These are phyloP conservation scores for Aristolochia californica DNA, from an alignment of 164 flowering plant species.

Conservation along the genomic window DNA sequence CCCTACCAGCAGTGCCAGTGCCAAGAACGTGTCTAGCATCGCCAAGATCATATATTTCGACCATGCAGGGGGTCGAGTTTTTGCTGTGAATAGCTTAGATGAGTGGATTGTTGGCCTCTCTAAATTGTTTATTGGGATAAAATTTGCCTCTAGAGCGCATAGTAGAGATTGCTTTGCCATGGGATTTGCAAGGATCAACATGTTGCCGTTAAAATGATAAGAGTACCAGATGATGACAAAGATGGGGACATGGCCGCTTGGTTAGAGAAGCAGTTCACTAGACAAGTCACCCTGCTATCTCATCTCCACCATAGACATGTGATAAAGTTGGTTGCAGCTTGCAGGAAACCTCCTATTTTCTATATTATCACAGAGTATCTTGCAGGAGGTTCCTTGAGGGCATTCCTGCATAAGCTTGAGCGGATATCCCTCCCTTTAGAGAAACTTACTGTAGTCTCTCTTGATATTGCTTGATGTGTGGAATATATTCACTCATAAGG, in stretches of 20 bases:
- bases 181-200: constrained; percentile 63
- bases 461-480: constrained; percentile 87
- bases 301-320: constrained; percentile 69
- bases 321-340: constrained; percentile 77
- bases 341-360: constrained; percentile 62
- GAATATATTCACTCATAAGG: constrained; percentile 86
- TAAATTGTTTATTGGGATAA: constrained; percentile 52
- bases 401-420: constrained; percentile 66
- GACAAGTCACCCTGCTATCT: constrained; percentile 62
- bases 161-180: constrained; percentile 78
- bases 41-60: no score
- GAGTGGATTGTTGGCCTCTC: constrained; percentile 64
- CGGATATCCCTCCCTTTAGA: constrained; percentile 41
- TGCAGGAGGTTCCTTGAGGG: constrained; percentile 80
- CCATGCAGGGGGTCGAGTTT: constrained; percentile 59
- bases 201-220: constrained; percentile 75
- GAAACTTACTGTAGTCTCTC: constrained; percentile 45
- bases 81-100: constrained; percentile 54
- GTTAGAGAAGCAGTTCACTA: constrained; percentile 57
- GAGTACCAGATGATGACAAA: constrained; percentile 74
- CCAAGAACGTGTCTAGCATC: no score
- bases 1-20: no score
- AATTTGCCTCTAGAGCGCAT: constrained; percentile 79
- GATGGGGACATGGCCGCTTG: constrained; percentile 45
- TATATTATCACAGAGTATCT: constrained; percentile 74